Conservation (phyloP, 441 rosid species). For the Mallotus japonicus region DNA sequence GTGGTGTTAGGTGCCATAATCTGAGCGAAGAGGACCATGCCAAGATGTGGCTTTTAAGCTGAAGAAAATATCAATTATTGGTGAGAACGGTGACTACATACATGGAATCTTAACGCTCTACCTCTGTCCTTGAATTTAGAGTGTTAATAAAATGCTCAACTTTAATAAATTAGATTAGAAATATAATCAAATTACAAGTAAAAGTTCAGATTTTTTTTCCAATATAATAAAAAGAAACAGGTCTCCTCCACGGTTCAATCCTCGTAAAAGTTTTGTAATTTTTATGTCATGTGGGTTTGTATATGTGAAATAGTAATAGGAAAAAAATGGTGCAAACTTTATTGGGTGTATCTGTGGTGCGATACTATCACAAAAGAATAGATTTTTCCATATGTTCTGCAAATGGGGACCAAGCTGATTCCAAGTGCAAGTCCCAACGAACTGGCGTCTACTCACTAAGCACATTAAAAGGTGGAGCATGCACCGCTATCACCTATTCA, state of each 20-base stretch:
- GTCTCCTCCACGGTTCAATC: too few species aligned
- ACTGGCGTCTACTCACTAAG: background rate
- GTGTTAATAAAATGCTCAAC: too few species aligned
- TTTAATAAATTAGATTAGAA: too few species aligned
- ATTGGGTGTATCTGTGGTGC: too few species aligned
- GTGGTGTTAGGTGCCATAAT: background rate
- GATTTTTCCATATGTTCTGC: background rate
- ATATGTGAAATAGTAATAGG: too few species aligned
- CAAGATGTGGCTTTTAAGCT: background rate
- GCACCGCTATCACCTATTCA: background rate
- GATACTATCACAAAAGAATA: background rate
- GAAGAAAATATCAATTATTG: background rate
- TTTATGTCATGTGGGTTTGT: too few species aligned
- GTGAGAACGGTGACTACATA: background rate
- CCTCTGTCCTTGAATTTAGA: too few species aligned
- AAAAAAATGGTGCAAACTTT: too few species aligned
- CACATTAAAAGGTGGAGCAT: background rate
- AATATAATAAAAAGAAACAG: too few species aligned
- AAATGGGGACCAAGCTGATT: background rate
- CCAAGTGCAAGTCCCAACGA: constrained; percentile 13
- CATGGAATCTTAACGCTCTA: background rate
- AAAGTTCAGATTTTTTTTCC: too few species aligned
- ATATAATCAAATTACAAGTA: too few species aligned
- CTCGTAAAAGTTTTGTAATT: too few species aligned
- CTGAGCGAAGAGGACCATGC: background rate